These are phyloP conservation scores for Camelina neglecta DNA, from an alignment of 345 rosid species.

Conservation along the genomic window DNA sequence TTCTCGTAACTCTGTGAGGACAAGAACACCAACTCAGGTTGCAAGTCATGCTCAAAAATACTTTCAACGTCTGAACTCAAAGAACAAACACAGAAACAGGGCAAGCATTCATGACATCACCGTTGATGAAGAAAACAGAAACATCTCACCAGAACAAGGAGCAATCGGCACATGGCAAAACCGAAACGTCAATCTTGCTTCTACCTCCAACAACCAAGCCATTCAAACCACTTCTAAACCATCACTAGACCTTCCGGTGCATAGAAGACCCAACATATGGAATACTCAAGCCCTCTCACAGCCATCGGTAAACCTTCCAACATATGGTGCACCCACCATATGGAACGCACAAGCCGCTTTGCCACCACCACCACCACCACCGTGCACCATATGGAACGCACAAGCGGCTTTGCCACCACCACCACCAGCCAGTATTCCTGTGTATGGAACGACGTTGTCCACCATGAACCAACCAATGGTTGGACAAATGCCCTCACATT, in stretches of 20 bases:
- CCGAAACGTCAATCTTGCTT: conserved; percentile 47
- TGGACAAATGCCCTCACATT: conserved; percentile 67
- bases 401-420: background rate
- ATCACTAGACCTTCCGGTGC: conserved; percentile 2
- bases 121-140: conserved; percentile 52
- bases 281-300: background rate
- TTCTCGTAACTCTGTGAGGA: conserved; percentile 72
- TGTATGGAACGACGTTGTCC: conserved; percentile 48
- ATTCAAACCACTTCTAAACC: conserved; percentile 52
- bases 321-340: background rate
- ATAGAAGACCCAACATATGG: background rate
- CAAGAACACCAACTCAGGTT: conserved; percentile 88
- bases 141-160: conserved; percentile 54
- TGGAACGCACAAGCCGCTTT: conserved; percentile 14
- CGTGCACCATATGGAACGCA: conserved; percentile 20
- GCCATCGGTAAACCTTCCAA: background rate
- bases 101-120: conserved; percentile 81
- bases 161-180: conserved; percentile 64
- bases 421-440: conserved; percentile 47
- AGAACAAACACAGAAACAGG: conserved; percentile 72
- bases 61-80: conserved; percentile 70
- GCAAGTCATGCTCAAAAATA: conserved; percentile 97
- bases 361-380: conserved; percentile 32
- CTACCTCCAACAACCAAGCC: conserved; percentile 50
- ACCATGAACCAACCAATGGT: conserved; percentile 72